phyloP scores from a whole-genome alignment of 2,329 filamentous ascomycete genomes.

The Fusarium sp. region DNA sequence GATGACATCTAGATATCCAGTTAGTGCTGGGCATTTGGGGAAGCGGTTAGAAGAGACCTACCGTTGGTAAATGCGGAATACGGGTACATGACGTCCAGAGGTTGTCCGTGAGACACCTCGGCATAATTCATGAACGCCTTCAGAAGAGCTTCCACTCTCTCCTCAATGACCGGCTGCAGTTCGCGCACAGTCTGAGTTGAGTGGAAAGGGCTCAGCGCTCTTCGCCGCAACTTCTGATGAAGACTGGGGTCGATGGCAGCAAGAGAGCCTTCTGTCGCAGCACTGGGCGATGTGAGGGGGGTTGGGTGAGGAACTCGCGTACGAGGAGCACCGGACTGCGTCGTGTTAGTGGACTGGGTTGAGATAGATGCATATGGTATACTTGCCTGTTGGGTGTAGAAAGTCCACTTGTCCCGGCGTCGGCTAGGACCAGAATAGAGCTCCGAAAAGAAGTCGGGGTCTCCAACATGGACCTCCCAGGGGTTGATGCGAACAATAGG shows the following conservation, averaged over 20 bases:
- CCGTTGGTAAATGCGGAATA: slow-evolving; percentile 55
- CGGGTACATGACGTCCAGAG: slow-evolving; percentile 52
- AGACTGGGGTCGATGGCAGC: slow-evolving; percentile 52
- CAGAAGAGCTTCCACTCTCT: slow-evolving; percentile 50
- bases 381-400: slow-evolving; percentile 51
- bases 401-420: slow-evolving; percentile 50
- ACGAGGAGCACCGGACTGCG: slow-evolving; percentile 51
- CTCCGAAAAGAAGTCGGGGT: slow-evolving; percentile 54
- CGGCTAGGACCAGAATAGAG: slow-evolving; percentile 50
- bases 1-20: slow-evolving; percentile 49
- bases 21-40: background rate
- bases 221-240: slow-evolving; percentile 49
- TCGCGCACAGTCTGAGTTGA: slow-evolving; percentile 52
- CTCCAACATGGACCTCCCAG: slow-evolving; percentile 54
- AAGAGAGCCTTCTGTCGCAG: slow-evolving; percentile 48
- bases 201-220: slow-evolving; percentile 53
- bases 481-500: slow-evolving; percentile 55
- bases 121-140: slow-evolving; percentile 47
- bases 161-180: slow-evolving; percentile 53
- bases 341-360: slow-evolving; percentile 22
- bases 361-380: background rate
- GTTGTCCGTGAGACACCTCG: slow-evolving; percentile 39
- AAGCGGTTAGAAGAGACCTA: slow-evolving; percentile 12
- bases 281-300: slow-evolving; percentile 27
- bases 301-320: slow-evolving; percentile 35